Percentiles rank a stretch among this genome's conserved stretches.
These are phyloP conservation scores for Suillus occidentalis DNA, from an alignment of 768 basidiomycete genomes.

Conservation along the genomic window DNA sequence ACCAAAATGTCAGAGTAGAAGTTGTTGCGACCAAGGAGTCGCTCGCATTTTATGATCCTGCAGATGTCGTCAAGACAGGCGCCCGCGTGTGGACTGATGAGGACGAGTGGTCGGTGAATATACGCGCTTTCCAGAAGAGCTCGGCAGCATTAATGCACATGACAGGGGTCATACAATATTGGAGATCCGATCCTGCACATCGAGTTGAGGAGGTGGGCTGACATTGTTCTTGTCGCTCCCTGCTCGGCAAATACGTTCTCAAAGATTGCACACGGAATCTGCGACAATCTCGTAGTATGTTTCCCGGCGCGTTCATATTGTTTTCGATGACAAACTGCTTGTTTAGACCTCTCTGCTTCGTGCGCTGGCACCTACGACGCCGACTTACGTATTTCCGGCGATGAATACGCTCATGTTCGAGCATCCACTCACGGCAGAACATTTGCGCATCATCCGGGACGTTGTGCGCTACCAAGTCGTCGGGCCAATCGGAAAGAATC, in stretches of 20 bases:
- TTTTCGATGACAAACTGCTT: not conserved
- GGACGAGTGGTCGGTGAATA: constrained; percentile 89
- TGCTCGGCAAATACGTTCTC: constrained; percentile 98
- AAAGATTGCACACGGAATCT: constrained; percentile 86
- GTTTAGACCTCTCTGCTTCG: constrained; percentile 76
- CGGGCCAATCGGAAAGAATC: constrained; percentile 83
- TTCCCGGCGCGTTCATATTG: not conserved
- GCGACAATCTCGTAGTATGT: constrained; percentile 82
- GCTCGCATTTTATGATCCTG: constrained; percentile 69
- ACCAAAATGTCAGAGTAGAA: constrained; percentile 72
- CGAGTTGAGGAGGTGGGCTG: constrained; percentile 92
- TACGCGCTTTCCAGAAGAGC: not conserved
- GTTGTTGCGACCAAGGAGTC: constrained; percentile 82
- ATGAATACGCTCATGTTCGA: constrained; percentile 99
- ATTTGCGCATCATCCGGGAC: constrained; percentile 73
- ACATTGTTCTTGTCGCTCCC: constrained; percentile 91
- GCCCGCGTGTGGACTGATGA: constrained; percentile 83
- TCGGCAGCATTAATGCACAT: not conserved
- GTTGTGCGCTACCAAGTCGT: constrained; percentile 78
- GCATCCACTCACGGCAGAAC: constrained; percentile 87
- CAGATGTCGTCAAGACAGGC: constrained; percentile 49
- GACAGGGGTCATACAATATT: constrained; percentile 68
- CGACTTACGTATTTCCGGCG: constrained; percentile 91
- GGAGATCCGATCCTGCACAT: constrained; percentile 96
- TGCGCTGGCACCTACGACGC: constrained; percentile 79